Percentiles rank a stretch among this genome's conserved stretches.
Evolutionary conservation across 1,139 yeast genomes (phyloP).

Genomic region (Candida albicans): DNA sequence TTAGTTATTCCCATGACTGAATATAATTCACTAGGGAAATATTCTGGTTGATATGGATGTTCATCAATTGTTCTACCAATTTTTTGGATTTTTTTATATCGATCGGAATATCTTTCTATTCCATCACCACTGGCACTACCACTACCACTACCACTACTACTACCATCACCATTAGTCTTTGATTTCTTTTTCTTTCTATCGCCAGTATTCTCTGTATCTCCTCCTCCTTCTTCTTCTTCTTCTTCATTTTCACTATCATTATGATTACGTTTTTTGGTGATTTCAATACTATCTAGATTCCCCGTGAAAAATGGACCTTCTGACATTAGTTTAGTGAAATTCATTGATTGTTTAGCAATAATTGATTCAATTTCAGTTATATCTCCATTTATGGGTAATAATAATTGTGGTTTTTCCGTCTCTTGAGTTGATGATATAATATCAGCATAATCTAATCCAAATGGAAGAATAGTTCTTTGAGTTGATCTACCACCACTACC

Average conservation of each 20-base stretch:
- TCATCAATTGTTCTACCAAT: constrained; percentile 80
- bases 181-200: constrained; percentile 9
- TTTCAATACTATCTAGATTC: constrained; percentile 21
- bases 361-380: constrained; percentile 54
- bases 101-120: constrained; percentile 71
- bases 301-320: constrained; percentile 85
- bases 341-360: constrained; percentile 65
- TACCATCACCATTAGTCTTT: constrained; percentile 9
- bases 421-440: constrained; percentile 35
- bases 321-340: constrained; percentile 55
- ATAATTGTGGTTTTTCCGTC: constrained; percentile 38
- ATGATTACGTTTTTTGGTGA: neutral
- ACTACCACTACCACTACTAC: constrained; percentile 54
- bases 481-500: constrained; percentile 9
- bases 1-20: constrained; percentile 69
- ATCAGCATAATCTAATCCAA: constrained; percentile 69
- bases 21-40: constrained; percentile 81
- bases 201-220: no score
- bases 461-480: constrained; percentile 49
- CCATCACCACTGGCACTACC: constrained; percentile 50
- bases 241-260: constrained; percentile 17
- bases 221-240: constrained; percentile 14
- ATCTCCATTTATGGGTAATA: constrained; percentile 69
- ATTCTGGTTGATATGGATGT: constrained; percentile 70
- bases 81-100: constrained; percentile 67